Base-by-base conservation (phyloP, 192 early-diverging fungal genomes). In the Piromyces sp. region DNA sequence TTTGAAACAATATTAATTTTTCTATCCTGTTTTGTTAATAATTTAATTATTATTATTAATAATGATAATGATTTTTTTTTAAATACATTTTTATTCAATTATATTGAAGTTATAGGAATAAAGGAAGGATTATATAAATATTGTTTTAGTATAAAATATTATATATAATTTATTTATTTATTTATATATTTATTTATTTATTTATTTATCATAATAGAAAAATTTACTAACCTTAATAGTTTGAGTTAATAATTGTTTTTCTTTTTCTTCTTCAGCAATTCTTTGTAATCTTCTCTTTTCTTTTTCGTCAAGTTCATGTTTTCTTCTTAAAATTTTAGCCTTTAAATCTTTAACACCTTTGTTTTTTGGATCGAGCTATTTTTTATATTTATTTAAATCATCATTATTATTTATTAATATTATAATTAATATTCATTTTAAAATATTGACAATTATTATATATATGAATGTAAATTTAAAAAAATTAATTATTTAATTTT, bases 361-460 rank as follows among this genome's bases (percentile, higher is more conserved):
- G 86, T 91, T 93, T 13, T 87, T 86, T 5, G 93, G 91, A 38
- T 95, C 93, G 1, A 36, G 31, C 38, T 30, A 19, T 82, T 30
- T 82, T n/a, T 30, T 38, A 33, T 38, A 13, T 5, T 38, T 38
- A 29, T 36, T 4, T 29, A 29, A 31, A 29, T 85, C 13, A 19
- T 83, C 26, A 81, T 42, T 17, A 30, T 83, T 29, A 16, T 13
- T 13, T 30, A n/a, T n/a, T n/a, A n/a, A n/a, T n/a, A n/a, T n/a
- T n/a, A n/a, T n/a, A n/a, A n/a, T n/a, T n/a, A n/a, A n/a, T n/a
- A n/a, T n/a, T n/a, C n/a, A n/a, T n/a, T n/a, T n/a, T n/a, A n/a
- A n/a, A n/a, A n/a, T n/a, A n/a, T n/a, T n/a, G n/a, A n/a, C n/a
- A n/a, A n/a, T n/a, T n/a, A n/a, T n/a, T n/a, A n/a, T n/a, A n/a